These are phyloP conservation scores for Aspergillus sojae DNA, from an alignment of 2,329 filamentous ascomycete species.

Conservation along the genomic window DNA sequence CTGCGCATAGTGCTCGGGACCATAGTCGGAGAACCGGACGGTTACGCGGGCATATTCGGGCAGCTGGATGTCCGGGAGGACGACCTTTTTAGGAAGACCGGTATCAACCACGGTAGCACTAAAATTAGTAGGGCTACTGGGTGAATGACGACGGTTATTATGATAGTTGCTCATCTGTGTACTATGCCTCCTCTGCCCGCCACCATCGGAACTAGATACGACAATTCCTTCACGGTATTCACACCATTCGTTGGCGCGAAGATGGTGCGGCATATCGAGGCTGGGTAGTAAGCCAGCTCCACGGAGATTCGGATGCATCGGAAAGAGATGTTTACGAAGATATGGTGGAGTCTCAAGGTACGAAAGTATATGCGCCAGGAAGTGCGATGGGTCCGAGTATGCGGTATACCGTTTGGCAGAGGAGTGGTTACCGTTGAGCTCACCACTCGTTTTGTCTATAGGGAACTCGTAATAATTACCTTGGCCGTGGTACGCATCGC, in stretches of 20 bases:
- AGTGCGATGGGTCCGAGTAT: constrained; percentile 75
- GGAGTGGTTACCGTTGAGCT: constrained; percentile 6
- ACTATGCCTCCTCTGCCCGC: constrained; percentile 11
- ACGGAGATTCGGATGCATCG: constrained; percentile 75
- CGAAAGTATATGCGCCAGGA: constrained; percentile 74
- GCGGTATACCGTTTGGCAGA: constrained; percentile 57
- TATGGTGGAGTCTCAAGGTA: constrained; percentile 86
- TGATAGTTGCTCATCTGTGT: constrained; percentile 39
- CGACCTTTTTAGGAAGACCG: constrained; percentile 51
- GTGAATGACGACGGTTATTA: constrained; percentile 19
- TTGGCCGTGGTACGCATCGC: constrained; percentile 45
- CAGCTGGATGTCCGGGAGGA: constrained; percentile 60
- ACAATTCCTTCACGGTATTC: constrained; percentile 79
- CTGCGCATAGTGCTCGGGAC: constrained; percentile 46
- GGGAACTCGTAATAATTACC: constrained; percentile 38
- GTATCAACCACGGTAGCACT: constrained; percentile 48
- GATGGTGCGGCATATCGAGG: constrained; percentile 83
- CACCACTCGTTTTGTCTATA: constrained; percentile 25
- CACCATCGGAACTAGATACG: constrained; percentile 42
- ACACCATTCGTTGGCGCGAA: constrained; percentile 75
- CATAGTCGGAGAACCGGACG: constrained; percentile 60
- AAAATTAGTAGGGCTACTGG: constrained; percentile 6
- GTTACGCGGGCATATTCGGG: constrained; percentile 75
- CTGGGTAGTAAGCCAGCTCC: constrained; percentile 73
- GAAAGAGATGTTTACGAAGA: constrained; percentile 74